phyloP scores from a whole-genome alignment of 2,329 filamentous ascomycete species.

The Neocucurbitaria cava region DNA sequence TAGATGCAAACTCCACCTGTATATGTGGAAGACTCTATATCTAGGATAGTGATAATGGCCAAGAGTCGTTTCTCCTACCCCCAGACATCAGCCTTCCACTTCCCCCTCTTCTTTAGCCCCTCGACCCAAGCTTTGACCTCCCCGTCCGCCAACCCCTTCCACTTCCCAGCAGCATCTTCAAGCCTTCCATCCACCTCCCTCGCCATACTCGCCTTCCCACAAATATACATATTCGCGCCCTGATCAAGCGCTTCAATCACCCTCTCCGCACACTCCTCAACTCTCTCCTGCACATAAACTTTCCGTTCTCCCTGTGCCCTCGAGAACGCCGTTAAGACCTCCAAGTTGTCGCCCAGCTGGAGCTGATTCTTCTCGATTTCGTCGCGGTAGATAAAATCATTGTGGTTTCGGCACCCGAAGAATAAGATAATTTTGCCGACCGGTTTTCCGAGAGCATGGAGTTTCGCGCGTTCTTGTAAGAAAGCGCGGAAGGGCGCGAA shows the following conservation, averaged over 20 bases:
- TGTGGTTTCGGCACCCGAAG: constrained; percentile 39
- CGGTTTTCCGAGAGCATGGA: constrained; percentile 37
- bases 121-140: constrained; percentile 57
- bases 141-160: constrained; percentile 49
- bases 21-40: no score
- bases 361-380: constrained; percentile 30
- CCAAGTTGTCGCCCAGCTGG: constrained; percentile 29
- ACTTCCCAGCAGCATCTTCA: constrained; percentile 44
- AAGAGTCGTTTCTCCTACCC: constrained; percentile 43
- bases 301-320: constrained; percentile 17
- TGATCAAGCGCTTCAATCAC: constrained; percentile 47
- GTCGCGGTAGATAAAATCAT: constrained; percentile 45
- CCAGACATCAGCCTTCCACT: constrained; percentile 64
- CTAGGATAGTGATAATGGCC: no score
- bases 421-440: constrained; percentile 42
- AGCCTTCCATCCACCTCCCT: constrained; percentile 52
- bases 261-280: constrained; percentile 36
- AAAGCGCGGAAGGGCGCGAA: constrained; percentile 46
- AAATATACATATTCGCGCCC: constrained; percentile 52
- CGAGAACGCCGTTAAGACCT: constrained; percentile 37
- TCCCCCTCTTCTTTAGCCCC: constrained; percentile 57
- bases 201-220: constrained; percentile 51
- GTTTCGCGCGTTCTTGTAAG: constrained; percentile 43
- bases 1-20: no score
- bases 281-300: constrained; percentile 51